Percentiles rank a stretch among this genome's conserved stretches.
phyloP scores from a whole-genome alignment of 306 rosid genomes.

The Dalbergia cochinchinensis region DNA sequence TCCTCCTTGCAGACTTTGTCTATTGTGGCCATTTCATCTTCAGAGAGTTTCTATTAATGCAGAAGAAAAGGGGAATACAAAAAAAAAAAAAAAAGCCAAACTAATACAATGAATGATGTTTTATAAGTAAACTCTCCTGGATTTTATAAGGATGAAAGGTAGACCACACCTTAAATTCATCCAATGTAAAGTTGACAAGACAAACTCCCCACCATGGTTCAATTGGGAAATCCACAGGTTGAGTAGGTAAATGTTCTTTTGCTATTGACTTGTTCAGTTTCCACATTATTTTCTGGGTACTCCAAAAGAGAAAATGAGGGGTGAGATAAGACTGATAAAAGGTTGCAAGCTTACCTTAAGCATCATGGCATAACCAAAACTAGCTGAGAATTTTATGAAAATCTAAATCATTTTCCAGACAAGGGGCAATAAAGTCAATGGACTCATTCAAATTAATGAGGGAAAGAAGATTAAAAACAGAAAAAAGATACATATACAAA shows the following conservation, averaged over 20 bases:
- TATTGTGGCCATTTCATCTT: constrained; percentile 83
- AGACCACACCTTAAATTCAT: constrained; percentile 91
- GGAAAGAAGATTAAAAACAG: background rate
- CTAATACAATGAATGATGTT: constrained; percentile 21
- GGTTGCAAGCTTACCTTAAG: constrained; percentile 31
- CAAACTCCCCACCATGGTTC: constrained; percentile 98
- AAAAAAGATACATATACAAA: background rate
- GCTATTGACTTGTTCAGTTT: constrained; percentile 98
- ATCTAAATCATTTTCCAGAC: constrained; percentile 31
- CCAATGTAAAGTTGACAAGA: constrained; percentile 94
- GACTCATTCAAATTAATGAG: constrained; percentile 21
- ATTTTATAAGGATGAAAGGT: constrained; percentile 41
- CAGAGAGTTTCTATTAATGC: constrained; percentile 78
- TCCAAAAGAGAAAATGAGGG: constrained; percentile 56
- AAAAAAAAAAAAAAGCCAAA: background rate
- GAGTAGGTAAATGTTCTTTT: constrained; percentile 86
- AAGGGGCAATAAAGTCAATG: background rate
- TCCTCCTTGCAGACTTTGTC: constrained; percentile 93
- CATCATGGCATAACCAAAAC: constrained; percentile 36
- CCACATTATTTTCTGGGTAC: constrained; percentile 97
- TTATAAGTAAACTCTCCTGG: constrained; percentile 20
- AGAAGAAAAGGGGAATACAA: constrained; percentile 38
- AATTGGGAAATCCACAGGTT: constrained; percentile 87
- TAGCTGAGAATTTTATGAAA: constrained; percentile 20
- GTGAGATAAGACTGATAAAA: constrained; percentile 43